phyloP scores from a whole-genome alignment of 2,329 filamentous ascomycete species.

The Sclerotinia trifoliorum region DNA sequence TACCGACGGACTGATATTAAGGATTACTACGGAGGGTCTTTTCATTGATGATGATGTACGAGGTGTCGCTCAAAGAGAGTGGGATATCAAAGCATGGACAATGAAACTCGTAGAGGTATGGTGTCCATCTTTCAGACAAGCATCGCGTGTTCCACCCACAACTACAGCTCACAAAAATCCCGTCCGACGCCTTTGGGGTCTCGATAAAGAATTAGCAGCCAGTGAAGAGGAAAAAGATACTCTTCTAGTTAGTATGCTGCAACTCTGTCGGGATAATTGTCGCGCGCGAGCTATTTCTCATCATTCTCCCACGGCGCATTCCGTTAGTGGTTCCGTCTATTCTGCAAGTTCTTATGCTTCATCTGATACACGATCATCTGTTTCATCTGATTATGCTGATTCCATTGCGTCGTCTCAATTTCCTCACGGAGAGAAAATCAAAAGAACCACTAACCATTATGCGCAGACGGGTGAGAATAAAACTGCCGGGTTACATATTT shows the following conservation, averaged over 20 bases:
- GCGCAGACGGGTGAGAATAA: constrained; percentile 54
- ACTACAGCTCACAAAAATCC: constrained; percentile 32
- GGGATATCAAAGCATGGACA: constrained; percentile 98
- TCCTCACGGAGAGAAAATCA: constrained; percentile 18
- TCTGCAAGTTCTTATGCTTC: constrained; percentile 40
- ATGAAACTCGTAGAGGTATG: constrained; percentile 90
- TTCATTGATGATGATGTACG: constrained; percentile 97
- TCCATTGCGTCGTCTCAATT: constrained; percentile 34
- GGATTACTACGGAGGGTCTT: constrained; percentile 88
- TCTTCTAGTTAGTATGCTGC: constrained; percentile 61
- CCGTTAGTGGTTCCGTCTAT: constrained; percentile 45
- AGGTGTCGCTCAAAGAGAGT: constrained; percentile 89
- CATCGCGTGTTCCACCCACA: constrained; percentile 39
- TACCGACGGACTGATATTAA: constrained; percentile 87
- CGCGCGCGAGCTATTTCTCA: constrained; percentile 48
- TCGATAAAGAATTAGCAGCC: constrained; percentile 42
- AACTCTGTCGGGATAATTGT: constrained; percentile 64
- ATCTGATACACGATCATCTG: constrained; percentile 33
- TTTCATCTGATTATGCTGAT: constrained; percentile 37
- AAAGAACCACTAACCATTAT: constrained; percentile 33
- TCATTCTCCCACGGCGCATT: constrained; percentile 40
- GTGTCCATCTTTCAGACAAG: constrained; percentile 63
- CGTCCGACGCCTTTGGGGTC: constrained; percentile 41
- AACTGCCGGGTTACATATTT: constrained; percentile 56
- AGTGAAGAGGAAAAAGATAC: constrained; percentile 64